Percentiles rank a stretch among this genome's conserved stretches.
Evolutionary conservation across 1,284 basidiomycete genomes (phyloP).

Genomic region (Salmacisia buchloeana): DNA sequence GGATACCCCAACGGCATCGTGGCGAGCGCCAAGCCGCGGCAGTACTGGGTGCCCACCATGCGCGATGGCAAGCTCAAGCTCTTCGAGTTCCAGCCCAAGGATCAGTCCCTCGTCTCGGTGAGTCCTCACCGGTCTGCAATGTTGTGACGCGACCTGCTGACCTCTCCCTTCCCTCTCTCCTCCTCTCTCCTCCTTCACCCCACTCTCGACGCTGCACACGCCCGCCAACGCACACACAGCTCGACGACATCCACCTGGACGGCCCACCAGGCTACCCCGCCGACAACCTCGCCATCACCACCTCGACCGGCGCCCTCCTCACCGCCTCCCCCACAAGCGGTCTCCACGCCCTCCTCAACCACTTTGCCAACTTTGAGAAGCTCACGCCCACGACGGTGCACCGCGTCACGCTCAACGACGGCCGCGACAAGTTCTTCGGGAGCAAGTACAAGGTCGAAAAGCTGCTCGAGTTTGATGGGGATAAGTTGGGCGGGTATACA

Average conservation of each 20-base stretch:
- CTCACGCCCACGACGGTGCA: constrained; percentile 23
- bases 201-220: not conserved
- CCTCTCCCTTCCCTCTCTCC: not conserved
- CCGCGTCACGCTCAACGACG: constrained; percentile 29
- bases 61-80: constrained; percentile 22
- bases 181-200: not conserved
- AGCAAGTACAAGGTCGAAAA: constrained; percentile 38
- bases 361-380: constrained; percentile 13
- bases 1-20: constrained; percentile 33
- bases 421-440: constrained; percentile 30
- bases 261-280: constrained; percentile 23
- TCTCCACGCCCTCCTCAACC: constrained; percentile 18
- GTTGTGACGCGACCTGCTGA: too few species aligned
- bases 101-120: constrained; percentile 15
- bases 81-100: constrained; percentile 28
- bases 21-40: constrained; percentile 13
- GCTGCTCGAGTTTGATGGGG: constrained; percentile 32
- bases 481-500: not conserved
- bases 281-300: constrained; percentile 32
- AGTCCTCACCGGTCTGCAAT: not conserved
- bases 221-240: constrained; percentile 12
- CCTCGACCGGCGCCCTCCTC: constrained; percentile 26
- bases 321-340: constrained; percentile 26
- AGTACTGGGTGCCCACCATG: constrained; percentile 24
- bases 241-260: constrained; percentile 24